Conservation (phyloP, 2,329 filamentous ascomycete species). For the Ceratocystis eucalypticola region DNA sequence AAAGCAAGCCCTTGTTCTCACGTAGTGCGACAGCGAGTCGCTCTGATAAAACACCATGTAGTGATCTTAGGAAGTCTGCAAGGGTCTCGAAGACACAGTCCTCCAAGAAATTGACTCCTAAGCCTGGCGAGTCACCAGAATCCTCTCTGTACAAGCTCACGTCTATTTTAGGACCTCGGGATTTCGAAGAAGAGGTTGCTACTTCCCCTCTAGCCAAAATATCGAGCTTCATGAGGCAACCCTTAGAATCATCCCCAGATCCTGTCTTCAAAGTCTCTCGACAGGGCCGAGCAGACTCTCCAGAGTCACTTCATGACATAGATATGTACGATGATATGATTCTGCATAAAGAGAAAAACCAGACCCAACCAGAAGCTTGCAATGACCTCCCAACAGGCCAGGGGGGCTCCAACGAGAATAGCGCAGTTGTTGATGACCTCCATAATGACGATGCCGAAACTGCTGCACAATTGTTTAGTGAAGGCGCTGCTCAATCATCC, state of each 20-base stretch:
- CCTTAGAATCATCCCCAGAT: not conserved
- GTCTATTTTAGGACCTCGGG: not conserved
- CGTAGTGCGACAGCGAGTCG: not conserved
- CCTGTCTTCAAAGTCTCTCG: not conserved
- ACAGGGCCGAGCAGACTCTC: not conserved
- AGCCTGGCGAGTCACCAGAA: not conserved
- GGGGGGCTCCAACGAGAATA: not conserved
- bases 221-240: not conserved
- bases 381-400: not conserved
- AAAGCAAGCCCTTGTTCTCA: not conserved
- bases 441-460: not conserved
- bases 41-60: not conserved
- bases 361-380: not conserved
- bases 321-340: not conserved
- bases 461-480: constrained; percentile 2
- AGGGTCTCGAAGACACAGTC: not conserved
- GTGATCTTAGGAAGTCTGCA: not conserved
- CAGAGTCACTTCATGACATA: not conserved
- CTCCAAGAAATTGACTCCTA: not conserved
- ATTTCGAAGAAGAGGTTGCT: not conserved
- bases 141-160: not conserved
- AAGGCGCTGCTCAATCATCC: not conserved
- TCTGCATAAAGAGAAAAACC: not conserved
- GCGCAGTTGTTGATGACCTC: not conserved
- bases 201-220: not conserved